Base-by-base conservation (phyloP, 768 basidiomycete genomes). In the Panaeolus papilionaceus region DNA sequence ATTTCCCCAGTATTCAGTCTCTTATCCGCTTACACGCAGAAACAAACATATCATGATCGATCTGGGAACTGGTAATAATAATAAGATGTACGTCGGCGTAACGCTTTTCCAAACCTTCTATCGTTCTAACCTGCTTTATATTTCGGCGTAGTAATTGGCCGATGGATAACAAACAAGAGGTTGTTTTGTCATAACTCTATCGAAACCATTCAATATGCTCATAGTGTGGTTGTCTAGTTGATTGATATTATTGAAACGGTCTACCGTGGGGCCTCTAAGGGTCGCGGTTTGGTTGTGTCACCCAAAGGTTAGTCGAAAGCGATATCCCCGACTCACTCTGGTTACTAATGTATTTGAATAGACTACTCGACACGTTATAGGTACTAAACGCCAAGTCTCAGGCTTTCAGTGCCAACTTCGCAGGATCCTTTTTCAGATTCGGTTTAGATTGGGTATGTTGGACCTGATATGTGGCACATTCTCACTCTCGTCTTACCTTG, bases 11-110 rank as follows among this genome's bases (percentile, higher is more conserved):
- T 67, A 64, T 23, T 62, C 63, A 10, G 20, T 47, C 65, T 61
- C 73, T 64, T 37, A 38, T 45, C 63, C 12, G 39, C 12, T 16
- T 14, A 23, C 11, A 14, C 38, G 0, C 73, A 97, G 96, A 49
- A 97, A 97, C 79, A 98, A 99, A 77, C 98, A 99, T 77, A 99
- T 99, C 81, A 99, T 99, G 97, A 98, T 99, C 75, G 98, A 98
- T 88, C 81, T 99, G 71, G 96, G 96, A n/a, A 99, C 96, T 62
- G 96, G 96, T 84, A 98, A 99, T 80, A 98, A 98, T 81, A 98
- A 98, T 81, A 98, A 99, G 83, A 98, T 98, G 96, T 96, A 67
- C 71, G 94, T 84, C 3, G 10, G 26, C 16, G 3, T 28, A 58
- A 10, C 18, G 11, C 16, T 28, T 47, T 44, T 64, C 37, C 23